phyloP scores from a whole-genome alignment of 345 rosid species.

The Kandelia obovata region DNA sequence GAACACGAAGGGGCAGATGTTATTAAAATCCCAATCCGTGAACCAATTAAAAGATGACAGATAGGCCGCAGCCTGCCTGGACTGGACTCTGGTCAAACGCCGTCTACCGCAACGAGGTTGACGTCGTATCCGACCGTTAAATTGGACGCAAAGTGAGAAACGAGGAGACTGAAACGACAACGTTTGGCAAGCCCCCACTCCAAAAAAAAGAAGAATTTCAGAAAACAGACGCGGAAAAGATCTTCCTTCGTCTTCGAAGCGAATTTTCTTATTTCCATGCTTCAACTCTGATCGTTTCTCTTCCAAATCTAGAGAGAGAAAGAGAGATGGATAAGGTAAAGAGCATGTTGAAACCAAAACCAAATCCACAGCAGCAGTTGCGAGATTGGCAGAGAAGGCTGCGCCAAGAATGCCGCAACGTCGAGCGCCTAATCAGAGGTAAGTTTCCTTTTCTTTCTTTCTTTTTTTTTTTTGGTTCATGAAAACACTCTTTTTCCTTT shows the following conservation, averaged over 20 bases:
- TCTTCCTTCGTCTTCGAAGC: constrained; percentile 19
- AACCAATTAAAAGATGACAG: too few species aligned
- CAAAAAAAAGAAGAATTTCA: background rate
- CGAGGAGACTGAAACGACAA: too few species aligned
- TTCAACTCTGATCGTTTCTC: background rate
- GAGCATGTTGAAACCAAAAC: constrained; percentile 35
- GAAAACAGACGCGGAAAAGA: constrained; percentile 8
- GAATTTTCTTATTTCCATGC: background rate
- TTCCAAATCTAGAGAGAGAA: background rate
- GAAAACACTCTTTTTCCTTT: too few species aligned
- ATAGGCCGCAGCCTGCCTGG: too few species aligned
- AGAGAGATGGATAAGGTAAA: constrained; percentile 34
- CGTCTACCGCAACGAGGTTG: too few species aligned
- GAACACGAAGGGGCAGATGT: too few species aligned
- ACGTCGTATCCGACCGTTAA: too few species aligned
- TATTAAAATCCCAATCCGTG: too few species aligned
- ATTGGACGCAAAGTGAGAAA: too few species aligned
- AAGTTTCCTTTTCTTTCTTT: background rate
- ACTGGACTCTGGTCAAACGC: too few species aligned
- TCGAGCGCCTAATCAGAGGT: constrained; percentile 44
- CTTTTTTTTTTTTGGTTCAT: background rate
- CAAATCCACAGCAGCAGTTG: constrained; percentile 38
- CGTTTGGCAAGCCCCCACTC: too few species aligned
- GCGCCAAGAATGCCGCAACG: constrained; percentile 42
- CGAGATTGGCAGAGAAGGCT: constrained; percentile 49